Percentiles rank a stretch among this genome's conserved stretches.
Evolutionary conservation across 2,329 filamentous ascomycete species (phyloP).

Genomic region (Botrytis porri): DNA sequence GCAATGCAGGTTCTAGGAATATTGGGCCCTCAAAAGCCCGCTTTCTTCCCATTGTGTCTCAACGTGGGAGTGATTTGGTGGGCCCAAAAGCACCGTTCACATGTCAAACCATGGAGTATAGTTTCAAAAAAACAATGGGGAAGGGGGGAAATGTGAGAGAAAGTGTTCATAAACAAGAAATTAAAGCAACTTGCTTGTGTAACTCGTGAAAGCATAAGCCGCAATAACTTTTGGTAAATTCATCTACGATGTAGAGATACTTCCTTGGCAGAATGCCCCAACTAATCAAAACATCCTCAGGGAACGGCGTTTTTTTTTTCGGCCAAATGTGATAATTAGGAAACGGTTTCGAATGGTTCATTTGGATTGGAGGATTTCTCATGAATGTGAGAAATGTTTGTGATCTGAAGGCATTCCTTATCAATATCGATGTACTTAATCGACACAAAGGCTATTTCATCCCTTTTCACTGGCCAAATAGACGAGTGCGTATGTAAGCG

Average conservation of each 20-base stretch:
- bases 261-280: background rate
- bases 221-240: background rate
- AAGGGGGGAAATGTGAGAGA: background rate
- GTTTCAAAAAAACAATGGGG: background rate
- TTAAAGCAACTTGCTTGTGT: background rate
- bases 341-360: background rate
- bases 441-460: background rate
- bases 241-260: background rate
- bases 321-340: background rate
- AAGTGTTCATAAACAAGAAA: background rate
- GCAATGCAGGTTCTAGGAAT: background rate
- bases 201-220: background rate
- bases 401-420: background rate
- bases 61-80: background rate
- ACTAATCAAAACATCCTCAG: background rate
- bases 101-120: background rate
- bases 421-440: background rate
- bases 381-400: background rate
- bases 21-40: background rate
- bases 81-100: background rate
- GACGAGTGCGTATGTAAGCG: background rate
- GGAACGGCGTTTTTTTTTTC: constrained; percentile 10
- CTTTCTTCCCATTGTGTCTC: background rate
- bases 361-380: background rate
- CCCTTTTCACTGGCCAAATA: background rate